Evolutionary conservation across 2,329 filamentous ascomycete species (phyloP).

Genomic region (Colletotrichum paranaense): DNA sequence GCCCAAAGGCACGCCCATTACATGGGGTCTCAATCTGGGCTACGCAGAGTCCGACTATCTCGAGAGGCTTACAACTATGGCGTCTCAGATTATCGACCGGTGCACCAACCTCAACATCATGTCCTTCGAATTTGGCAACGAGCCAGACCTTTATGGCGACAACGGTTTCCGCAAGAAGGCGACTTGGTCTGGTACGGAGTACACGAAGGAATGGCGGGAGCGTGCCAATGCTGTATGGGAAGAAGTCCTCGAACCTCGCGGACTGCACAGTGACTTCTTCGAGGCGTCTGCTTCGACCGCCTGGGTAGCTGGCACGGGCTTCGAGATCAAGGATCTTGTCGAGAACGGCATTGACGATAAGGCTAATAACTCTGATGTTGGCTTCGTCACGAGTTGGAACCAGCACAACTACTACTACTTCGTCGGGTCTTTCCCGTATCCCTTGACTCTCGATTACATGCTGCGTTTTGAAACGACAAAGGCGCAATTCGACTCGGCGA

Average conservation of each 20-base stretch:
- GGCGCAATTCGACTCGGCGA: conserved; percentile 19
- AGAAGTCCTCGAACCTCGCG: conserved; percentile 16
- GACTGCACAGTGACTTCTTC: conserved; percentile 27
- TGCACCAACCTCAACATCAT: conserved; percentile 32
- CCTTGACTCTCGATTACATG: conserved; percentile 32
- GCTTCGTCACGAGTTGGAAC: conserved; percentile 29
- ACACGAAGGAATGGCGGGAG: conserved; percentile 24
- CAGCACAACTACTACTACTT: conserved; percentile 35
- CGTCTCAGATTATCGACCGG: conserved; percentile 24
- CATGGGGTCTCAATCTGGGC: conserved; percentile 30
- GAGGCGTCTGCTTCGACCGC: conserved; percentile 28
- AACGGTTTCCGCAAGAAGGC: conserved; percentile 18
- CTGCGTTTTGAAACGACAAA: conserved; percentile 32
- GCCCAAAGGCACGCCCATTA: conserved; percentile 28
- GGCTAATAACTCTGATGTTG: conserved; percentile 23
- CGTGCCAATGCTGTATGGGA: conserved; percentile 27
- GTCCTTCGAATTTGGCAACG: conserved; percentile 31
- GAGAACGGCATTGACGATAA: conserved; percentile 1
- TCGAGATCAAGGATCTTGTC: conserved; percentile 25
- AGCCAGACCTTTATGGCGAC: conserved; percentile 29
- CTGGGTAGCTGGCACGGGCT: conserved; percentile 30
- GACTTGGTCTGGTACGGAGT: conserved; percentile 20
- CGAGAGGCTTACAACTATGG: conserved; percentile 28
- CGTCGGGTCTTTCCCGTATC: conserved; percentile 25
- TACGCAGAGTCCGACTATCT: conserved; percentile 27